A percentile compares a stretch with the other conserved stretches of the same genome.
Conservation (phyloP, 2,329 filamentous ascomycete genomes). For the Fusarium circinatum region DNA sequence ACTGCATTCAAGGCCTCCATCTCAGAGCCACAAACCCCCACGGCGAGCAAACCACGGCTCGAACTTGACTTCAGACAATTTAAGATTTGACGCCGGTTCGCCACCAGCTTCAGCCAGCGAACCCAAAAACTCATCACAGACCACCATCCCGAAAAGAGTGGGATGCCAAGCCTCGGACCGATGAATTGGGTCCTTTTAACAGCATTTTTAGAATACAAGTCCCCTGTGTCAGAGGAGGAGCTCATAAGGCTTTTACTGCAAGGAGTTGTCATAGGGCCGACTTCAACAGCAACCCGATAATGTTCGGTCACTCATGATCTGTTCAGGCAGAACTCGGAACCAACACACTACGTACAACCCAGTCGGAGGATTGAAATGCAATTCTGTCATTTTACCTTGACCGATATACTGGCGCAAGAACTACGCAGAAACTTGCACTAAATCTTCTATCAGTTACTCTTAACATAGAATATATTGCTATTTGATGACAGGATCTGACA, state of each 20-base stretch:
- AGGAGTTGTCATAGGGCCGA: conserved; percentile 12
- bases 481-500: neutral
- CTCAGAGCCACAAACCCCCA: conserved; percentile 21
- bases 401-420: neutral
- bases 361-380: neutral
- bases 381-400: neutral
- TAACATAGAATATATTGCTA: neutral
- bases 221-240: conserved; percentile 4
- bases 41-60: conserved; percentile 24
- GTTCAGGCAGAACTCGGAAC: conserved; percentile 15
- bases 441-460: neutral
- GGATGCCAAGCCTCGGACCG: conserved; percentile 39
- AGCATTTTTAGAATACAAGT: conserved; percentile 2
- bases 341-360: neutral
- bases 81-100: conserved; percentile 39
- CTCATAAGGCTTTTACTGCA: neutral
- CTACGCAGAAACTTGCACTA: neutral
- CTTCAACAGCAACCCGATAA: neutral
- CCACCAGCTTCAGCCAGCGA: conserved; percentile 31
- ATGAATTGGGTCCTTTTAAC: conserved; percentile 15
- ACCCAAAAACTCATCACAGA: conserved; percentile 13
- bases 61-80: conserved; percentile 10
- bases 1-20: conserved; percentile 13
- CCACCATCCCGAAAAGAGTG: neutral
- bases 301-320: conserved; percentile 10